Evolutionary conservation across 208 protist genomes (phyloP).

Genomic region (Leishmania tarentolae): DNA sequence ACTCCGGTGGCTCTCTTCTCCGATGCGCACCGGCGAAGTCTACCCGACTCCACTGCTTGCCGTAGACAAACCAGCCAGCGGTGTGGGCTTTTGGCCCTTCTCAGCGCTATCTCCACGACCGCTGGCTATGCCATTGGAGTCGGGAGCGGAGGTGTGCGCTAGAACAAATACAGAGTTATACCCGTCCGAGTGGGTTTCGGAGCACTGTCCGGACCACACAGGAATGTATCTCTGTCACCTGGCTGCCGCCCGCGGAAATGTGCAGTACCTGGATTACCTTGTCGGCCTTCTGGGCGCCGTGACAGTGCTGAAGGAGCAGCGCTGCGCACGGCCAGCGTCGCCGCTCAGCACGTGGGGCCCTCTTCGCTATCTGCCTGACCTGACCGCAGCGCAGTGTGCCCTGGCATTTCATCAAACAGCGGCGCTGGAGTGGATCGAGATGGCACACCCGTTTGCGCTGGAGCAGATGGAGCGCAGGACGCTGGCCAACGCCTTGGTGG

Average conservation of each 20-base stretch:
- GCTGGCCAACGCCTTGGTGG: constrained; percentile 10
- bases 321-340: constrained; percentile 2
- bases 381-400: constrained; percentile 41
- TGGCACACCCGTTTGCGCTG: constrained; percentile 23
- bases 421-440: constrained; percentile 48
- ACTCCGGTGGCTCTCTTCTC: constrained; percentile 13
- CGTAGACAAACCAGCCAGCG: not conserved
- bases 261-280: constrained; percentile 31
- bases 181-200: constrained; percentile 36
- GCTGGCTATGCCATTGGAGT: not conserved
- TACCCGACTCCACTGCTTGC: not conserved
- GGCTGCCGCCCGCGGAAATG: constrained; percentile 31
- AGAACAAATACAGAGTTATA: not conserved
- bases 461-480: not conserved
- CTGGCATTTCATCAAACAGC: constrained; percentile 37
- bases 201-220: constrained; percentile 32
- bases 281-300: constrained; percentile 22
- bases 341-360: constrained; percentile 7
- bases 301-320: constrained; percentile 35
- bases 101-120: not conserved
- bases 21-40: not conserved
- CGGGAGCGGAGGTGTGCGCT: not conserved
- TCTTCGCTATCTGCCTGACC: constrained; percentile 8
- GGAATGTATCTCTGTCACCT: constrained; percentile 48
- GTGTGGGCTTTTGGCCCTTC: not conserved